Base-by-base conservation (phyloP, 805 yeast genomes). In the Kazachstania taianensis region DNA sequence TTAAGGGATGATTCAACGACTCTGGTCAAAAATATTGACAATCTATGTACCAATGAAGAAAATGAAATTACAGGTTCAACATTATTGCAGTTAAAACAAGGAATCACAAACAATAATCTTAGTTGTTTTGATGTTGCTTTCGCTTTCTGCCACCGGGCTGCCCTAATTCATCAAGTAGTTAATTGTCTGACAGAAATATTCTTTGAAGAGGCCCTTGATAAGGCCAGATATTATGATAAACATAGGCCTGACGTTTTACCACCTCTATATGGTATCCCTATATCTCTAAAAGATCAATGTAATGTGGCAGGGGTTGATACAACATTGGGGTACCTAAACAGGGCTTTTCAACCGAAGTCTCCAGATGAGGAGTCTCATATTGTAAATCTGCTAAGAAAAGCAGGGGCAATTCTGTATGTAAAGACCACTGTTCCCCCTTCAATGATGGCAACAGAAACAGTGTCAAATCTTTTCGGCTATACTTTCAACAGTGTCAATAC, bases 221-320 rank as follows among this genome's bases (percentile, higher is more conserved):
- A 49, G 5, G 29, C 35, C 9, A 32, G 24, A n/a, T 4, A n/a
- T 13, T 32, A 24, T 25, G 35, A 32, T 25, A 69, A 59, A 5
- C 44, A 62, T 29, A 55, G 67, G 28, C 78, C 77, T 12, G 64
- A 69, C 42, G 54, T 67, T 2, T 49, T 71, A 24, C 83, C 83
- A 20, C 78, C 81, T 2, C 63, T 78, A 32, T 83, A 78, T 45
- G 85, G 85, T 2, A 56, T 78, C 20, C 85, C 84, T 2, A 59
- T 77, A 22, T 73, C 81, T 1, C 61, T 77, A 36, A 77, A 77
- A 41, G 78, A 53, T 38, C 57, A 52, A 37, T 41, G 48, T 33
- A 49, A 52, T 28, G 38, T 50, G 9, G 46, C 41, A 24, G 48
- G 47, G 7, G 30, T 47, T 2, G 55, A 49, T 20, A 43, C 53